These are phyloP conservation scores for Opeltia flavorubescens DNA, from an alignment of 495 filamentous ascomycete species.

Conservation along the genomic window DNA sequence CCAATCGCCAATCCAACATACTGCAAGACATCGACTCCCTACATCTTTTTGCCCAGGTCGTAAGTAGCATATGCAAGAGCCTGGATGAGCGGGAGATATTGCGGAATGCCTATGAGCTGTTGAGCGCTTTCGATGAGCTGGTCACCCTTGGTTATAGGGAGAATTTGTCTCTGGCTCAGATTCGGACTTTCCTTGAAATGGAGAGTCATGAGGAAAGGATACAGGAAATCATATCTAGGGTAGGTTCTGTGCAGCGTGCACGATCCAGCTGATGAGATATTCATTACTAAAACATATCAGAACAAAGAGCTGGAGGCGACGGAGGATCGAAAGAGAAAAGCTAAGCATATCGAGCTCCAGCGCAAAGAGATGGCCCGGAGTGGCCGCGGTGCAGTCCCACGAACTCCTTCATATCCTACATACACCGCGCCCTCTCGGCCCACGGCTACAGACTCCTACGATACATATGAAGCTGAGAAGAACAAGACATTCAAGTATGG, in stretches of 20 bases:
- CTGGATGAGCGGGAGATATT: conserved; percentile 90
- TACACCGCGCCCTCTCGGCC: conserved; percentile 73
- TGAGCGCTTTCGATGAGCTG: conserved; percentile 92
- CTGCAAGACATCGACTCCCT: conserved; percentile 97
- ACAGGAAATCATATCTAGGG: conserved; percentile 89
- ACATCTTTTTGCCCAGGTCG: conserved; percentile 93
- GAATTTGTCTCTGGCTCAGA: conserved; percentile 86
- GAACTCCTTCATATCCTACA: conserved; percentile 70
- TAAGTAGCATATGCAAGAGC: conserved; percentile 88
- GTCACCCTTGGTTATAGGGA: conserved; percentile 91
- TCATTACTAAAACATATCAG: conserved; percentile 28
- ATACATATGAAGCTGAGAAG: conserved; percentile 91
- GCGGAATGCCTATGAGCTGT: conserved; percentile 85
- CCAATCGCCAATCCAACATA: conserved; percentile 98
- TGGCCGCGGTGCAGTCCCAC: conserved; percentile 41
- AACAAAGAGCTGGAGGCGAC: conserved; percentile 98
- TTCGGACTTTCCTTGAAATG: conserved; percentile 98
- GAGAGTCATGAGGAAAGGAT: conserved; percentile 97
- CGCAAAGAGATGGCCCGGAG: conserved; percentile 73
- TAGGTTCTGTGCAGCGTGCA: conserved; percentile 28
- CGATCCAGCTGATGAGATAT: not conserved
- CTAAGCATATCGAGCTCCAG: conserved; percentile 95
- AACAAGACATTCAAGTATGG: conserved; percentile 71
- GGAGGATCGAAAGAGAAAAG: conserved; percentile 94
- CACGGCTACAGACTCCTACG: conserved; percentile 65